Evolutionary conservation across 495 filamentous ascomycete genomes (phyloP).

Genomic region (Talaromyces thailandensis): DNA sequence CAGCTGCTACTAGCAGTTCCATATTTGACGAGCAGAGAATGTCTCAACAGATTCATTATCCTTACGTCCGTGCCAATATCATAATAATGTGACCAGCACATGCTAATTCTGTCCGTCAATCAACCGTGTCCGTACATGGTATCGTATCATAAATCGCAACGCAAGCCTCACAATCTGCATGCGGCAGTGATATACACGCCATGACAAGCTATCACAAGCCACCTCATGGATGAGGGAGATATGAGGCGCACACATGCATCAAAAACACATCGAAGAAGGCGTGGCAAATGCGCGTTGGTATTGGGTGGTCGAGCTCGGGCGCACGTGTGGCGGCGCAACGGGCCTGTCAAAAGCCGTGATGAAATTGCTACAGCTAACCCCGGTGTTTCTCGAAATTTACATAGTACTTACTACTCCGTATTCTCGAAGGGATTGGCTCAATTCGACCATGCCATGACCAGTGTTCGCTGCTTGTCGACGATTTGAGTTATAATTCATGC

Average conservation of each 20-base stretch:
- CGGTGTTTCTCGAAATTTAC: not conserved
- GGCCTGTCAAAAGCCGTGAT: not conserved
- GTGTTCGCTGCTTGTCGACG: not conserved
- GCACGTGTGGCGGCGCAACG: conserved; percentile 5
- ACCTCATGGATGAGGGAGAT: not conserved
- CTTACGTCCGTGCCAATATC: not conserved
- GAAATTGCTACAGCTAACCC: not conserved
- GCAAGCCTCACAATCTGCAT: not conserved
- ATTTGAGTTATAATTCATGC: not conserved
- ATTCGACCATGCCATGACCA: not conserved
- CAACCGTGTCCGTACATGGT: not conserved
- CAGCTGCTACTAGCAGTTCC: not conserved
- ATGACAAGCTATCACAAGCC: not conserved
- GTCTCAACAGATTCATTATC: not conserved
- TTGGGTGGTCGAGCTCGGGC: not conserved
- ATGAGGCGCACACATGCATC: not conserved
- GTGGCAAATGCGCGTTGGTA: not conserved
- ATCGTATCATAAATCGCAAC: not conserved
- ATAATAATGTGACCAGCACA: not conserved
- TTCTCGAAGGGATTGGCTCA: not conserved
- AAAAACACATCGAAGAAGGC: not conserved
- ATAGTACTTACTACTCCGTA: too few species aligned
- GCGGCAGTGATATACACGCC: not conserved
- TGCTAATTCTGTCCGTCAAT: not conserved
- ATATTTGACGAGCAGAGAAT: not conserved